phyloP scores from a whole-genome alignment of 2,329 filamentous ascomycete species.

The Trichoderma semiorbis region DNA sequence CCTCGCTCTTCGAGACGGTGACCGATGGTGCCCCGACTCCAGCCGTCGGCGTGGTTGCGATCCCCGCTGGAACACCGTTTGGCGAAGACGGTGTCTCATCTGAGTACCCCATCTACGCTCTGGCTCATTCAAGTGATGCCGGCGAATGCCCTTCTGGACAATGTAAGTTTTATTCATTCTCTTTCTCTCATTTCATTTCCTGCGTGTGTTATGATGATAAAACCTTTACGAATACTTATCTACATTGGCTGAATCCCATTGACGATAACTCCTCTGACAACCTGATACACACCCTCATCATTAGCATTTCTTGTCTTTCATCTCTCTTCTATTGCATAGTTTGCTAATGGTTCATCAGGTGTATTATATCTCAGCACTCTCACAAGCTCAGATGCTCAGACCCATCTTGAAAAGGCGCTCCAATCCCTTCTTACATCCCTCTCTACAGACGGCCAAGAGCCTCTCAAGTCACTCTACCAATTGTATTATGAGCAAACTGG shows the following conservation, averaged over 20 bases:
- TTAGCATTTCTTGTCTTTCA: slow-evolving; percentile 9
- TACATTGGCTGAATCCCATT: slow-evolving; percentile 98
- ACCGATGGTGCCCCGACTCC: slow-evolving; percentile 74
- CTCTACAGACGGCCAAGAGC: slow-evolving; percentile 26
- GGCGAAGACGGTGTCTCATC: slow-evolving; percentile 32
- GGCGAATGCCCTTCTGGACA: slow-evolving; percentile 86
- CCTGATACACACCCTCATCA: slow-evolving; percentile 61
- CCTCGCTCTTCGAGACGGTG: slow-evolving; percentile 63
- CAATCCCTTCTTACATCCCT: slow-evolving; percentile 38
- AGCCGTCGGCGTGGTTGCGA: slow-evolving; percentile 67
- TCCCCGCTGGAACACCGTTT: slow-evolving; percentile 53
- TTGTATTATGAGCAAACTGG: slow-evolving; percentile 54
- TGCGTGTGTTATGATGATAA: slow-evolving; percentile 74
- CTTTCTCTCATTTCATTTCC: not conserved
- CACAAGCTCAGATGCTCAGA: slow-evolving; percentile 32
- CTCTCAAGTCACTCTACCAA: slow-evolving; percentile 43
- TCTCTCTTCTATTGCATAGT: not conserved
- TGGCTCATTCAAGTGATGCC: slow-evolving; percentile 83
- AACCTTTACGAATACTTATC: slow-evolving; percentile 87
- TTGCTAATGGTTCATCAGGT: slow-evolving; percentile 26
- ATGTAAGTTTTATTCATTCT: slow-evolving; percentile 63
- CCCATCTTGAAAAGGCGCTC: slow-evolving; percentile 40
- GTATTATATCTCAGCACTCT: slow-evolving; percentile 40
- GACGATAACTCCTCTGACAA: slow-evolving; percentile 89
- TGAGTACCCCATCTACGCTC: slow-evolving; percentile 51